Conservation (phyloP, 306 rosid genomes). For the Macrotyloma uniflorum region DNA sequence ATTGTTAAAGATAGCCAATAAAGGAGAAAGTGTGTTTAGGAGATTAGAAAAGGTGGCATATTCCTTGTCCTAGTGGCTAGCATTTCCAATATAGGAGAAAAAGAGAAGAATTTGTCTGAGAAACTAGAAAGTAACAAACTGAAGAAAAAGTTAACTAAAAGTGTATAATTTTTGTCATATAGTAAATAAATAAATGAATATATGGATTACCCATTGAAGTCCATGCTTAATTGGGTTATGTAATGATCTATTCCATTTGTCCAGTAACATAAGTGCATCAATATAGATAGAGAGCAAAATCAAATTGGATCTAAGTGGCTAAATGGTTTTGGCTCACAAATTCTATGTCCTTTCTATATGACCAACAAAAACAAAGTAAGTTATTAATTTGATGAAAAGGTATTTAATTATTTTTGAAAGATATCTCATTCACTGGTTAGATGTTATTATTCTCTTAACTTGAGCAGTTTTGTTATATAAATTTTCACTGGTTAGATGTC, state of each 20-base stretch:
- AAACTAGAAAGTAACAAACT: background rate
- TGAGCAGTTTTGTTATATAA: background rate
- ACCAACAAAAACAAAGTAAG: background rate
- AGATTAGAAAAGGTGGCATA: background rate
- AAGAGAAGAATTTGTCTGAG: background rate
- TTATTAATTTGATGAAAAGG: background rate
- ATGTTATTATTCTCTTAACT: background rate
- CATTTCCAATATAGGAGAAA: background rate
- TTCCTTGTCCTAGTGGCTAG: background rate
- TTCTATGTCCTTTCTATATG: background rate
- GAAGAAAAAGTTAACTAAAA: background rate
- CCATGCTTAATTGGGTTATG: background rate
- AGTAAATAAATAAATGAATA: background rate
- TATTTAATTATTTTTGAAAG: background rate
- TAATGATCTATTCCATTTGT: constrained; percentile 16
- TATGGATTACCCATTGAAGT: background rate
- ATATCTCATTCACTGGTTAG: background rate
- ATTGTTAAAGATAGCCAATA: background rate
- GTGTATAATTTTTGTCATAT: background rate
- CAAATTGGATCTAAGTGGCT: background rate
- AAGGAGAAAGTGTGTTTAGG: background rate
- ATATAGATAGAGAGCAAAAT: background rate
- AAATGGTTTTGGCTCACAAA: background rate
- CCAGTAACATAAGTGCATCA: background rate
- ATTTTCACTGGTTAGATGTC: background rate